Percentiles rank a stretch among this genome's conserved stretches.
Conservation (phyloP, 495 filamentous ascomycete species). For the Lepidopterella palustris region DNA sequence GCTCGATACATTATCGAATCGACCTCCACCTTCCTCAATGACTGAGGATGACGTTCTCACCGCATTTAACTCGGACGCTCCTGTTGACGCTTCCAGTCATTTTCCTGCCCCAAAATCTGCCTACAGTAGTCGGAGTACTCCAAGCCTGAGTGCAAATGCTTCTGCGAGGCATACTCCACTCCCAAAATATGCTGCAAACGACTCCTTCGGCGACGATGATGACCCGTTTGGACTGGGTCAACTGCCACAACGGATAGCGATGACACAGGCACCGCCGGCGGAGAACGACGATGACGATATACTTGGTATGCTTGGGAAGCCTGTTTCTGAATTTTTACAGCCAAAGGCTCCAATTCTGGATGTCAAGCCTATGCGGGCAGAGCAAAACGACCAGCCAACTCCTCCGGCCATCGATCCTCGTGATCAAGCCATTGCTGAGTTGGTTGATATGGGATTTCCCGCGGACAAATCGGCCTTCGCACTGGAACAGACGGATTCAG, state of each 20-base stretch:
- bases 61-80: constrained; percentile 55
- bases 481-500: constrained; percentile 68
- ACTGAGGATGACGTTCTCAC: constrained; percentile 55
- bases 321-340: constrained; percentile 63
- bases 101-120: constrained; percentile 45
- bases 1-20: constrained; percentile 22
- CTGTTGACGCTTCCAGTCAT: constrained; percentile 56
- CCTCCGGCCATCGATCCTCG: constrained; percentile 46
- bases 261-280: constrained; percentile 30
- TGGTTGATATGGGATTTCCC: constrained; percentile 93
- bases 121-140: constrained; percentile 23
- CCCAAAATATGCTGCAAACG: constrained; percentile 6
- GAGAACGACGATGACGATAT: constrained; percentile 68
- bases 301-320: constrained; percentile 76
- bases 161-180: constrained; percentile 12
- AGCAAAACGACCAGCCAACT: constrained; percentile 28
- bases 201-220: constrained; percentile 47
- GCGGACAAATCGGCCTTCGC: constrained; percentile 72
- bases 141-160: constrained; percentile 3
- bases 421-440: constrained; percentile 77
- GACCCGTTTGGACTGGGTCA: constrained; percentile 85
- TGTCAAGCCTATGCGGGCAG: constrained; percentile 16
- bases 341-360: constrained; percentile 39
- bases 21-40: constrained; percentile 23
- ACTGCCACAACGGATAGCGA: constrained; percentile 43